Percentiles rank a stretch among this genome's conserved stretches.
phyloP scores from a whole-genome alignment of 352 stramenopile species.

The Bremia lactucae region DNA sequence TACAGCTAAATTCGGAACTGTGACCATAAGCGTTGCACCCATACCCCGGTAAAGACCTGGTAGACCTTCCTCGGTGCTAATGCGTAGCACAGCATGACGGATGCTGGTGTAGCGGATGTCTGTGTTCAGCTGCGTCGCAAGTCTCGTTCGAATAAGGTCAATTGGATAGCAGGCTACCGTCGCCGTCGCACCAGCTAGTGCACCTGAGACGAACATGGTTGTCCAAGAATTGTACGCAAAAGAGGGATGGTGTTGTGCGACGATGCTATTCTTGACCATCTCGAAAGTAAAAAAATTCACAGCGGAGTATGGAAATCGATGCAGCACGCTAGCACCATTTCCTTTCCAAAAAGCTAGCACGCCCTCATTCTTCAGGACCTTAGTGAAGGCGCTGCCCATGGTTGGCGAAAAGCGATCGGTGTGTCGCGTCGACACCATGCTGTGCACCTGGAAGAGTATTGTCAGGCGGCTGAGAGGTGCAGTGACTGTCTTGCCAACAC shows the following conservation, averaged over 20 bases:
- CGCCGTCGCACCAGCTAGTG: conserved; percentile 54
- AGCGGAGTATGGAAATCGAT: conserved; percentile 93
- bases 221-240: conserved; percentile 69
- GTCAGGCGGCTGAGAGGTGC: conserved; percentile 91
- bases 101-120: conserved; percentile 88
- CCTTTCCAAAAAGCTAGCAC: conserved; percentile 90
- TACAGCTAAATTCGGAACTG: conserved; percentile 93
- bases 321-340: conserved; percentile 91
- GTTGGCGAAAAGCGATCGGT: conserved; percentile 76
- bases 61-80: conserved; percentile 82
- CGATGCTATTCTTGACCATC: conserved; percentile 73
- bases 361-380: conserved; percentile 90
- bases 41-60: conserved; percentile 90
- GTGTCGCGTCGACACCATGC: conserved; percentile 86
- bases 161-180: conserved; percentile 93
- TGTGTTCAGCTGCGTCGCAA: conserved; percentile 89
- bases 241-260: conserved; percentile 44
- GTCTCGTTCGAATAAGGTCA: conserved; percentile 90
- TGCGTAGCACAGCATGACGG: conserved; percentile 88
- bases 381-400: conserved; percentile 68
- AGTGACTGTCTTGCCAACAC: conserved; percentile 92
- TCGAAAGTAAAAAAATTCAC: conserved; percentile 97
- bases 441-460: conserved; percentile 95
- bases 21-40: conserved; percentile 89
- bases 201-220: conserved; percentile 68